Evolutionary conservation across 2,329 filamentous ascomycete species (phyloP).

Genomic region (Aspergillus alliaceus): DNA sequence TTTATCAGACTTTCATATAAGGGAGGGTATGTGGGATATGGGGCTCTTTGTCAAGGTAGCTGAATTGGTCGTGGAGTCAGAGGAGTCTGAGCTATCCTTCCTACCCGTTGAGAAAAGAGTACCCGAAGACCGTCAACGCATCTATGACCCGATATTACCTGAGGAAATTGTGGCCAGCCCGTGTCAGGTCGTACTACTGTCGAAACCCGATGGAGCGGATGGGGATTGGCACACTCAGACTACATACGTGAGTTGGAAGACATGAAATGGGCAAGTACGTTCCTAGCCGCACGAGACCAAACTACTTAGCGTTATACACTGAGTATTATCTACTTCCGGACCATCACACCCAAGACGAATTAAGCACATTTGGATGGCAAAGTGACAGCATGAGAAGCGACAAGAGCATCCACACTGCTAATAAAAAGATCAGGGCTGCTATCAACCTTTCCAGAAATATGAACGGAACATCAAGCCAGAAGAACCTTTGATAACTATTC

Average conservation of each 20-base stretch:
- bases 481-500: not conserved
- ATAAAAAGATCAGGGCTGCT: no score
- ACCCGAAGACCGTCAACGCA: constrained; percentile 8
- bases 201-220: not conserved
- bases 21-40: constrained; percentile 20
- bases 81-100: constrained; percentile 12
- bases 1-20: constrained; percentile 7
- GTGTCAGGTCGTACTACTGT: not conserved
- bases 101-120: constrained; percentile 12
- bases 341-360: not conserved
- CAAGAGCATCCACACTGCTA: not conserved
- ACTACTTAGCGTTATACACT: not conserved
- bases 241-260: not conserved
- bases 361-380: not conserved
- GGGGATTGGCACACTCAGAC: not conserved
- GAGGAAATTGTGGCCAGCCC: not conserved
- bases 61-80: constrained; percentile 12
- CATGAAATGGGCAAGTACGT: not conserved
- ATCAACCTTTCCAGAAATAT: not conserved
- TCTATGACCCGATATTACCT: not conserved
- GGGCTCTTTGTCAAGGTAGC: constrained; percentile 5
- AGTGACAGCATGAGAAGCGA: not conserved
- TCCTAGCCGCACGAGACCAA: not conserved
- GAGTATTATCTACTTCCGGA: not conserved
- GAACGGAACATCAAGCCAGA: not conserved